Conservation (phyloP, 805 yeast genomes). For the Trichomonascus vanleenenianus region DNA sequence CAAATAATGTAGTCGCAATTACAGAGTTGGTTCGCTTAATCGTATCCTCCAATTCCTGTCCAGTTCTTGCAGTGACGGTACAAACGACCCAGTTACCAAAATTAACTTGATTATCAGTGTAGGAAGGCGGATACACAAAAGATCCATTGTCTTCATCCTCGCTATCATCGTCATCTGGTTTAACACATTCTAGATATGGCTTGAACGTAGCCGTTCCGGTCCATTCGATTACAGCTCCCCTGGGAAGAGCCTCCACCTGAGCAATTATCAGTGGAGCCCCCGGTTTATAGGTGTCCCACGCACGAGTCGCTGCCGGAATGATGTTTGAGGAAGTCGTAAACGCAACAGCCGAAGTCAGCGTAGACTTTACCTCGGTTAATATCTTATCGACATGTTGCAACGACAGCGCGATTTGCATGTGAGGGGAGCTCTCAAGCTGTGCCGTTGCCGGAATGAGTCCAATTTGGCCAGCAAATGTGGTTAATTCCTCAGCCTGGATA, state of each 20-base stretch:
- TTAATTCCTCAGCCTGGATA: conserved; percentile 41
- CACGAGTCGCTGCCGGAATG: conserved; percentile 28
- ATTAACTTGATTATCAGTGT: no score
- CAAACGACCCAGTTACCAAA: no score
- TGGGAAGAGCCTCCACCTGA: conserved; percentile 22
- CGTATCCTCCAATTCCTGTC: no score
- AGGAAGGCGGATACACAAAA: no score
- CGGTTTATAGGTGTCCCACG: conserved; percentile 30
- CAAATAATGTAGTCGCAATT: no score
- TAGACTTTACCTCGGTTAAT: conserved; percentile 41
- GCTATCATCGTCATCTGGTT: conserved; percentile 6
- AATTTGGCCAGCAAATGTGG: conserved; percentile 85
- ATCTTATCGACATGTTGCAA: conserved; percentile 70
- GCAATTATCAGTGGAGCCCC: conserved; percentile 15
- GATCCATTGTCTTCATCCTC: conserved; percentile 1
- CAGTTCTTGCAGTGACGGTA: no score
- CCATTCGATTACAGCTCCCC: conserved; percentile 26
- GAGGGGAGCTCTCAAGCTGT: conserved; percentile 35
- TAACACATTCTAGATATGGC: background rate
- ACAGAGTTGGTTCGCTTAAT: no score
- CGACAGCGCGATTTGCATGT: conserved; percentile 43
- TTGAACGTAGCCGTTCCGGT: conserved; percentile 14
- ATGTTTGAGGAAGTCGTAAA: conserved; percentile 37
- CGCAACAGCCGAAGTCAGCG: conserved; percentile 42
- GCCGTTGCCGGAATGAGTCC: conserved; percentile 71